phyloP scores from a whole-genome alignment of 1,284 basidiomycete genomes.

The Trichosporon asahii region DNA sequence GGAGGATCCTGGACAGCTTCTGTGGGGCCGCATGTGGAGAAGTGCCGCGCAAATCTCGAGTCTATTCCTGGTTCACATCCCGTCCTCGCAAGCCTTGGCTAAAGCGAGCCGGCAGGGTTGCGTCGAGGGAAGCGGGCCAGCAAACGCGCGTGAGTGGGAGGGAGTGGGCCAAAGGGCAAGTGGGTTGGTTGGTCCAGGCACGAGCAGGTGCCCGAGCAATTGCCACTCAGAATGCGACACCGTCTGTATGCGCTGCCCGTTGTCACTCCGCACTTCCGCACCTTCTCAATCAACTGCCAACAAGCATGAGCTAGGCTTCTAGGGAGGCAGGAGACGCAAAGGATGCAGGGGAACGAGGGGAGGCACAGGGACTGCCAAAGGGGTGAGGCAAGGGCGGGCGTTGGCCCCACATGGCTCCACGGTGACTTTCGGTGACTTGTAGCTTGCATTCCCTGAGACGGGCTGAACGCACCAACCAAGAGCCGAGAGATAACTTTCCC shows the following conservation, averaged over 20 bases:
- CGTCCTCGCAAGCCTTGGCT: neutral
- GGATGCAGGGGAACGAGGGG: neutral
- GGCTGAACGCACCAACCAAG: neutral
- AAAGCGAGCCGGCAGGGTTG: neutral
- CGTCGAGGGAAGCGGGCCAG: neutral
- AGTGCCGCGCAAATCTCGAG: constrained; percentile 1
- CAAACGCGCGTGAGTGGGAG: neutral
- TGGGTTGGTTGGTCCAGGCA: neutral
- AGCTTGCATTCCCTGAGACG: neutral
- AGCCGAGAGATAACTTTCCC: neutral
- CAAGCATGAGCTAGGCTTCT: neutral
- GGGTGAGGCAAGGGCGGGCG: neutral
- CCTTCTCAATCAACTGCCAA: neutral
- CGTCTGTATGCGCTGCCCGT: neutral
- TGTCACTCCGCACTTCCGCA: neutral
- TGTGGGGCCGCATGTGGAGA: constrained; percentile 1
- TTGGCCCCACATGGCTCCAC: constrained; percentile 5
- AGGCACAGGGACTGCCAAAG: neutral
- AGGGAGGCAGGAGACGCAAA: neutral
- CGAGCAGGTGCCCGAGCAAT: neutral
- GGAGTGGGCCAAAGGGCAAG: neutral
- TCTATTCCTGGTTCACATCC: neutral
- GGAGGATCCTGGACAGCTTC: neutral
- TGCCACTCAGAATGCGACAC: neutral
- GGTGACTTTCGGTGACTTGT: constrained; percentile 5